Base-by-base conservation (phyloP, 345 rosid genomes). In the Eucalyptus virginea region DNA sequence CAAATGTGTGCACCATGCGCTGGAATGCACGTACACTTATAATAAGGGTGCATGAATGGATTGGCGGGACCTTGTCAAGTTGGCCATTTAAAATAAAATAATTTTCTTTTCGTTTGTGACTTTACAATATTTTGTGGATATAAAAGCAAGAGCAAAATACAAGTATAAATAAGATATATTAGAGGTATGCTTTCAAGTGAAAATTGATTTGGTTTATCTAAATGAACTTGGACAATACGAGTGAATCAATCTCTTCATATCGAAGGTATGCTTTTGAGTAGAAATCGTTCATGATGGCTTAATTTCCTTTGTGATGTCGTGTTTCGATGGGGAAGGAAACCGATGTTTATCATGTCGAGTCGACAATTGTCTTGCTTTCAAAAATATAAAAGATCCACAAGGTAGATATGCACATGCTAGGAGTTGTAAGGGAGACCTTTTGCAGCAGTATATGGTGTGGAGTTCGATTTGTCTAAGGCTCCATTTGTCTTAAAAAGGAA, bases 111-210 rank as follows among this genome's bases (percentile, higher is more conserved):
- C 21, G 21, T n/a, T 65, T 65, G 77, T n/a, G 6, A 65, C 4
- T 1, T 3, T n/a, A 65, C 77, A n/a, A n/a, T 65, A 65, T 65
- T n/a, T 15, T 34, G 37, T n/a, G 34, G 69, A 62, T 62, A 2
- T 28, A 6, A 62, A 60, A 13, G 34, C 16, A 28, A 28, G 37
- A 65, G 77, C 40, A 65, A n/a, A 17, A 65, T n/a, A n/a, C 40
- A 65, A 30, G 19, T n/a, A n/a, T 51, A 51, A 15, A 30, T 14
- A 62, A 14, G 72, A 65, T 30, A n/a, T n/a, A n/a, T n/a, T 21
- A 65, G 5, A 8, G 3, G 0, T 65, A n/a, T 16, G 77, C 0
- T 65, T 65, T n/a, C 40, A 16, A n/a, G 6, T 65, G 77, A n/a
- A n/a, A n/a, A 65, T 65, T n/a, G 17, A 65, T n/a, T 7, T 2